phyloP scores from a whole-genome alignment of 441 rosid species.

The Eutrema salsugineum region DNA sequence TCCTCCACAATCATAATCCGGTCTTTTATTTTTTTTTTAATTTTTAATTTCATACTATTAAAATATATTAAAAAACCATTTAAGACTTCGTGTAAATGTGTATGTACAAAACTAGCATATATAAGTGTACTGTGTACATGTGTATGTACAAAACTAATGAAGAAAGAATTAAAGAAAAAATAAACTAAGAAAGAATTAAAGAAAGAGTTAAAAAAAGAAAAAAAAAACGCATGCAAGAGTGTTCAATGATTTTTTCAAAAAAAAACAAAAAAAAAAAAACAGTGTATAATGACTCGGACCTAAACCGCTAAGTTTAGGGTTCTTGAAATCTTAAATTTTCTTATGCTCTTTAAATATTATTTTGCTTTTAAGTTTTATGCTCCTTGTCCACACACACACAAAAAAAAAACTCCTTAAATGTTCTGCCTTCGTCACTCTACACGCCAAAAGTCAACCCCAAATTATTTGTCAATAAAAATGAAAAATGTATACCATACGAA shows the following conservation, averaged over 20 bases:
- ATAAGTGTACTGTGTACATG: neutral
- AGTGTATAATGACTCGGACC: neutral
- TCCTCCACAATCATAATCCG: neutral
- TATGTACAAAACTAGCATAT: neutral
- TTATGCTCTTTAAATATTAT: neutral
- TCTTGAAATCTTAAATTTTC: neutral
- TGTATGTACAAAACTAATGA: neutral
- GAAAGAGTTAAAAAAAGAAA: too few species aligned
- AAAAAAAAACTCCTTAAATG: neutral
- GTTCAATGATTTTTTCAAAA: constrained; percentile 12
- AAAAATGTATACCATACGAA: neutral
- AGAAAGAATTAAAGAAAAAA: neutral
- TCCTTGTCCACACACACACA: neutral
- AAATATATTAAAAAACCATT: neutral
- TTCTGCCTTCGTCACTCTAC: neutral
- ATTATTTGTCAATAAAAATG: neutral
- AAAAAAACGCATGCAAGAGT: constrained; percentile 7
- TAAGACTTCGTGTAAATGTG: neutral
- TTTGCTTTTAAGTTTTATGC: neutral
- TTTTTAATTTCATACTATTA: neutral
- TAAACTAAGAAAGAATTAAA: neutral
- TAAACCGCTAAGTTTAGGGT: neutral
- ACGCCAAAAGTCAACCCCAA: constrained; percentile 12
- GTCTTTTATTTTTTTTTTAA: neutral
- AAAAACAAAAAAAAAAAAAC: too few species aligned